Conservation (phyloP, 306 rosid species). For the Medicago ruthenica region DNA sequence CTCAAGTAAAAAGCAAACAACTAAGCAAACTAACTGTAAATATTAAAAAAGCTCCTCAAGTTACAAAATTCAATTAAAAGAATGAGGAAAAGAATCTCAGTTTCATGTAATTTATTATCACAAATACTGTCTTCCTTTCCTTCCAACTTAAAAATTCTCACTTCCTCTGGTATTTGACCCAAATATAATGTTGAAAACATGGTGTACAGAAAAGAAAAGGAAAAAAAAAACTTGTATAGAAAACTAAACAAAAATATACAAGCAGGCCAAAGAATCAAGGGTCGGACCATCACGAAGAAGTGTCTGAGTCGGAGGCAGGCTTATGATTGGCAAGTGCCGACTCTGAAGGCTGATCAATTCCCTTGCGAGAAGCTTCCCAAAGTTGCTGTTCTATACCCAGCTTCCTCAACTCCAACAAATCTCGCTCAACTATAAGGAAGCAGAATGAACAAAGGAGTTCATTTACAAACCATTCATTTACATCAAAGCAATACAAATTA, state of each 20-base stretch:
- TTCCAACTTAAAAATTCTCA: conserved; percentile 18
- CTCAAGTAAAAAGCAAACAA: not conserved
- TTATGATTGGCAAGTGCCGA: conserved; percentile 58
- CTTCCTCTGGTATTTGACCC: conserved; percentile 37
- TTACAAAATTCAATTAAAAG: conserved; percentile 43
- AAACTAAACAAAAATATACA: conserved; percentile 36
- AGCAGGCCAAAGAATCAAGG: conserved; percentile 46
- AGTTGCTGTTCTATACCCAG: conserved; percentile 91
- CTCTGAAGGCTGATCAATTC: conserved; percentile 67
- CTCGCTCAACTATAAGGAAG: conserved; percentile 80
- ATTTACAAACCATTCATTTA: conserved; percentile 25
- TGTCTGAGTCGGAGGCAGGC: conserved; percentile 60
- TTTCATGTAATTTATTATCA: conserved; percentile 6
- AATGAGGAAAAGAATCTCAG: conserved; percentile 36
- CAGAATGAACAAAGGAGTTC: conserved; percentile 35
- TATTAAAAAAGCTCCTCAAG: conserved; percentile 15
- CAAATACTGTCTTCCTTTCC: conserved; percentile 3
- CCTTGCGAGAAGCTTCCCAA: conserved; percentile 98
- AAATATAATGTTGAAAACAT: conserved; percentile 37
- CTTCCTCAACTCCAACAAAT: conserved; percentile 86
- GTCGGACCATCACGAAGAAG: conserved; percentile 43
- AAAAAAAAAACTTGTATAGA: conserved; percentile 25
- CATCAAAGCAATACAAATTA: conserved; percentile 19
- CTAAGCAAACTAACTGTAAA: not conserved
- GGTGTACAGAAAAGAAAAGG: conserved; percentile 22